A percentile compares a stretch with the other conserved stretches of the same genome.
Evolutionary conservation across 495 filamentous ascomycete species (phyloP).

Genomic region (Bombardia bombarda): DNA sequence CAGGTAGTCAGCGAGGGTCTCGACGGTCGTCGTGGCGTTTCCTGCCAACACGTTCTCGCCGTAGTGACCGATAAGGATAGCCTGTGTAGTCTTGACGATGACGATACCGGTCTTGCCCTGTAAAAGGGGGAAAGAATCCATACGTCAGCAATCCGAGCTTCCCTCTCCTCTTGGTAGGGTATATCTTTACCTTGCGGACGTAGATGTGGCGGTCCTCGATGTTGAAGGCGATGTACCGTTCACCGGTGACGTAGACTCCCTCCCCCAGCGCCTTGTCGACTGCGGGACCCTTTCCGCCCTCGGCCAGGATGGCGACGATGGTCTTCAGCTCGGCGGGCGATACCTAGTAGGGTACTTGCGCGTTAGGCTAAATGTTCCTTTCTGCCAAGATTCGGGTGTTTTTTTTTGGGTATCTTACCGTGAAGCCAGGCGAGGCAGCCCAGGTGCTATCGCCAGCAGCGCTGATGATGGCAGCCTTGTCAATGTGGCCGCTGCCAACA

Average conservation of each 20-base stretch:
- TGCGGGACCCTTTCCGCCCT: slow-evolving; percentile 35
- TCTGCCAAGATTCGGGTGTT: no score
- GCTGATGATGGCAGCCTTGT: slow-evolving; percentile 84
- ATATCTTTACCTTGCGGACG: slow-evolving; percentile 64
- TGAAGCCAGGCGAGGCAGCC: slow-evolving; percentile 64
- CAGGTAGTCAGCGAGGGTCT: slow-evolving; percentile 69
- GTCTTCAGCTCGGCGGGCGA: slow-evolving; percentile 51
- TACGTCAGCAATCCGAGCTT: no score
- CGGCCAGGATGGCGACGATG: slow-evolving; percentile 33
- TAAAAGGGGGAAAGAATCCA: no score
- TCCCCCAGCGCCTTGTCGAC: slow-evolving; percentile 37
- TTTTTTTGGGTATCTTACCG: slow-evolving; percentile 60
- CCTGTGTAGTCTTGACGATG: slow-evolving; percentile 74
- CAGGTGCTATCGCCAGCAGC: slow-evolving; percentile 72
- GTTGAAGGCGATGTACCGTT: slow-evolving; percentile 63
- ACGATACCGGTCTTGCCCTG: slow-evolving; percentile 77
- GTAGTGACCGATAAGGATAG: slow-evolving; percentile 82
- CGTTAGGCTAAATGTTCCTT: background rate
- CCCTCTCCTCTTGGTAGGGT: no score
- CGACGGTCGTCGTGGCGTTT: slow-evolving; percentile 54
- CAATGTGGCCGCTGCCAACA: slow-evolving; percentile 72
- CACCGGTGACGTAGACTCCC: slow-evolving; percentile 64
- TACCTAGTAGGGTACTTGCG: slow-evolving; percentile 40
- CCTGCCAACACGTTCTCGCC: slow-evolving; percentile 59
- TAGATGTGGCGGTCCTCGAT: slow-evolving; percentile 73